phyloP scores from a whole-genome alignment of 2,329 filamentous ascomycete genomes.

The Aspergillus flavus region DNA sequence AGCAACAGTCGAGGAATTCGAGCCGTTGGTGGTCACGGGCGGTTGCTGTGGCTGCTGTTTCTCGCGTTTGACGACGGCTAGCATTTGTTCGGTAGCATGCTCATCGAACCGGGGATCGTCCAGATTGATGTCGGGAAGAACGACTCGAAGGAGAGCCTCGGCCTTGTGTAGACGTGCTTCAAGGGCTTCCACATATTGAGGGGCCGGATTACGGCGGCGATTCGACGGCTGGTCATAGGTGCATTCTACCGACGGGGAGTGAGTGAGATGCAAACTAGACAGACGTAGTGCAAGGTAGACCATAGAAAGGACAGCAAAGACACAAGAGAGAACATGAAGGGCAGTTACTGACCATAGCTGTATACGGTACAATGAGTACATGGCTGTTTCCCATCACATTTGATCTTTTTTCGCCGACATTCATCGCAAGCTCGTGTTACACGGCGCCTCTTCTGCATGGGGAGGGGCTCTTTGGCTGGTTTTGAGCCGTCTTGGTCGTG shows the following conservation, averaged over 20 bases:
- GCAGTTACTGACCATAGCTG: constrained; percentile 76
- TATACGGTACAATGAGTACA: constrained; percentile 98
- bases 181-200: constrained; percentile 89
- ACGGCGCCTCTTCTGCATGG: constrained; percentile 74
- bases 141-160: constrained; percentile 74
- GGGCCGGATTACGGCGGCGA: constrained; percentile 82
- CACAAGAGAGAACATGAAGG: not conserved
- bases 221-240: constrained; percentile 96
- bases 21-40: constrained; percentile 12
- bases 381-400: constrained; percentile 83
- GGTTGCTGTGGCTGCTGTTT: constrained; percentile 21
- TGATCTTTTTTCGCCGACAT: constrained; percentile 83
- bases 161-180: constrained; percentile 82
- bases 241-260: constrained; percentile 64
- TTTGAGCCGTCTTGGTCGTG: constrained; percentile 30
- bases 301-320: not conserved
- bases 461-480: constrained; percentile 42
- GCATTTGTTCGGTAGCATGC: constrained; percentile 68
- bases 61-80: constrained; percentile 49
- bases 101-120: constrained; percentile 83
- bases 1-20: constrained; percentile 26
- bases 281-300: not conserved
- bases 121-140: constrained; percentile 82
- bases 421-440: constrained; percentile 82
- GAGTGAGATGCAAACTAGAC: not conserved